Base-by-base conservation (phyloP, 2,329 filamentous ascomycete genomes). In the Knoxdaviesia capensis region DNA sequence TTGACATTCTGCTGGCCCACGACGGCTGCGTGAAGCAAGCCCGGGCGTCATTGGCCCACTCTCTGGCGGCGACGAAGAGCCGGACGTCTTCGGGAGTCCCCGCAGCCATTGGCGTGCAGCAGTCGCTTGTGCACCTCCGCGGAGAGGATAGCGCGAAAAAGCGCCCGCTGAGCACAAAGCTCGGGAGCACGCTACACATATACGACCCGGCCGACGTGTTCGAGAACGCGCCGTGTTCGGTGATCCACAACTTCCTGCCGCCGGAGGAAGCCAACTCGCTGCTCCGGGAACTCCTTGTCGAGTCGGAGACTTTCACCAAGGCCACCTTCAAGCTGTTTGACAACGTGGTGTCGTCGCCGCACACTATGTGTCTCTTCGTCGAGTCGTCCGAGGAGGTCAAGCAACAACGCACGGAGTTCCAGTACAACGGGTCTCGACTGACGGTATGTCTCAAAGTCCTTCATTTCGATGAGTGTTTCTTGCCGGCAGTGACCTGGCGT, bases 221-320 rank as follows among this genome's bases (percentile, higher is more conserved):
- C 40, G 68, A 72, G 29, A 72, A 93, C 53, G 94, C 88, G 0
- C 86, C 90, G 1, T 94, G 87, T 59, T 87, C 83, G 7, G 81
- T 96, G 48, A 76, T 94, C 43, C 86, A 93, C 58, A 90, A 94
- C 52, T 94, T 96, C 50, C 65, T 98, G 0, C 76, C 84, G 0
- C 31, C 66, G 0, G 64, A 77, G 2, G 67, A 81, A 45, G 88
- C 90, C 35, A 79, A 85, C 48, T 65, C 68, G 1, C 65, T 98
- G 8, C 64, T 96, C 1, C 56, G 59, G 32, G 87, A 96, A 55
- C 66, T 96, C 34, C 59, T 94, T 1, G 60, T 68, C 1, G 85
- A 94, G 58, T 69, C 80, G 1, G 62, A 70, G 28, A 72, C 77
- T 0, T 94, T 86, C 53, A 65, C 76, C 40, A 74, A 69, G 47